Evolutionary conservation across 2,329 filamentous ascomycete genomes (phyloP), one percentile per base, ranked within the genome.

Genomic region (Trichoderma cornu-damae): DNA sequence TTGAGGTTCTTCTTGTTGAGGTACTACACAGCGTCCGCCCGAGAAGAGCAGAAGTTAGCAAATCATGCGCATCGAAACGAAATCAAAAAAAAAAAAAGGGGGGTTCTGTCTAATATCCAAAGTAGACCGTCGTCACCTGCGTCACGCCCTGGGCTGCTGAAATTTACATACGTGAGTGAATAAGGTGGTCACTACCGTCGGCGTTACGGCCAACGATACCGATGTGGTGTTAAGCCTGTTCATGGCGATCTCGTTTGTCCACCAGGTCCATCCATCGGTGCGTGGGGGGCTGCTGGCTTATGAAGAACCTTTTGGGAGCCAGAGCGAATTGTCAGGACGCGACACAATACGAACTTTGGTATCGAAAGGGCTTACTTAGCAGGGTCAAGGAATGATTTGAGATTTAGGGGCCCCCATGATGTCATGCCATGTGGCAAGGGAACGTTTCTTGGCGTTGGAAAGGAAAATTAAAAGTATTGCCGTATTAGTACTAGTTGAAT

Each of bases 141-240:
- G 4, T 4, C 37, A 44, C 12, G 11, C 8, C 18, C 40, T 6
- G 4, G 6, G 14, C 37, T 12, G 22, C 32, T 18, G 5, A 7
- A 2, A 35, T 34, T 14, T 18, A 70, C 85, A 65, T 79, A 92
- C 89, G 79, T 97, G 94, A 59, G 86, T 87, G 65, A 97, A 78
- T 61, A 93, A 86, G 12, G 93, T 96, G 63, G 89, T 86, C 57
- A 97, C 80, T 46, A 96, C 88, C 3, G 89, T 91, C 11, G 94
- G 93, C 61, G 91, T 90, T 55, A 96, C 87, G 49, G 91, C 91
- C 62, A 90, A 81, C 58, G 86, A 85, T 60, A 97, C 87, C 12
- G 88, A 85, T 37, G 93, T 80, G 16, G 91, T 95, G 73, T 89
- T 92, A 66, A 94, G 82, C 56, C 68, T 68, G 59, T 76, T 77